A percentile compares a stretch with the other conserved stretches of the same genome.
phyloP scores from a whole-genome alignment of 768 basidiomycete genomes.

The Leccinum arenicola region DNA sequence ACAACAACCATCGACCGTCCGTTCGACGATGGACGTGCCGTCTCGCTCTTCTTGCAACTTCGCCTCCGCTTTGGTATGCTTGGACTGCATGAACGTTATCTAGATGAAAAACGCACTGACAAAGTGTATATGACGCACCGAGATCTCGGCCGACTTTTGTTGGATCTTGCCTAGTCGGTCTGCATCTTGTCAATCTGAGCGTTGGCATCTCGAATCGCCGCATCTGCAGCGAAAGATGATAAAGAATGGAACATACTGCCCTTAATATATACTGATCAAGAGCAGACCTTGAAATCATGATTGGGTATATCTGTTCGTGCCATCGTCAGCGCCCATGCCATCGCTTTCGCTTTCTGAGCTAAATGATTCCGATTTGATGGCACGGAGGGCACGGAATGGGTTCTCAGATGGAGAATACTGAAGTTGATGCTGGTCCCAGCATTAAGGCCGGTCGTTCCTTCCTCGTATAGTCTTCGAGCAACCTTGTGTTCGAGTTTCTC shows the following conservation, averaged over 20 bases:
- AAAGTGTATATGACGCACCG: constrained; percentile 15
- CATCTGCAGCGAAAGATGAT: constrained; percentile 21
- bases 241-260: constrained; percentile 17
- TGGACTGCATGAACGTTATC: constrained; percentile 35
- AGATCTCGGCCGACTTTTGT: constrained; percentile 38
- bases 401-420: constrained; percentile 60
- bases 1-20: constrained; percentile 43
- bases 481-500: constrained; percentile 94
- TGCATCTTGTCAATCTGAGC: constrained; percentile 51
- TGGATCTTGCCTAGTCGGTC: constrained; percentile 61
- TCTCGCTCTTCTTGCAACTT: constrained; percentile 86
- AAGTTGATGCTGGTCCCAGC: constrained; percentile 77
- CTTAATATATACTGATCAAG: constrained; percentile 9
- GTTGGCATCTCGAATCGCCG: constrained; percentile 30
- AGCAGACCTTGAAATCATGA: constrained; percentile 27
- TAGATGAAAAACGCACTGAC: background rate
- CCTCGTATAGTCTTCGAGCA: constrained; percentile 83
- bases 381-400: constrained; percentile 38
- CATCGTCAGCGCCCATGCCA: constrained; percentile 52
- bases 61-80: constrained; percentile 61
- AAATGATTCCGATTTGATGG: constrained; percentile 57
- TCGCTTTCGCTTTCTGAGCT: constrained; percentile 75
- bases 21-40: constrained; percentile 88
- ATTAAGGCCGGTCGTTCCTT: constrained; percentile 65
- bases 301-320: constrained; percentile 36